A percentile compares a stretch with the other conserved stretches of the same genome.
Conservation (phyloP, 768 basidiomycete genomes). For the Suillus placidus region DNA sequence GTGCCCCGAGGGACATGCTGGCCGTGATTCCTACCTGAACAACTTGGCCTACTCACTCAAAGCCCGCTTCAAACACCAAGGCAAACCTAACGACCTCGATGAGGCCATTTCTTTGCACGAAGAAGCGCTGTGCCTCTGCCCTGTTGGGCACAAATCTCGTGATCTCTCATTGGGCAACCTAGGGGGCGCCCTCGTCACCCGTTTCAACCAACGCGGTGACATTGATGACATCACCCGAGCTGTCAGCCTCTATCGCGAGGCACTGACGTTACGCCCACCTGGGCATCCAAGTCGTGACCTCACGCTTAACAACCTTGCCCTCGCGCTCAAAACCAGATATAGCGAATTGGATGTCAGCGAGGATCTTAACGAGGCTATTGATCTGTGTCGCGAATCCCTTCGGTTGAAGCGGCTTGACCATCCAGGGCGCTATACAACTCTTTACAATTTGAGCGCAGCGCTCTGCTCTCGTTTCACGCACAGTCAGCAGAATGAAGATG, state of each 20-base stretch:
- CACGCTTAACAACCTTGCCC: constrained; percentile 21
- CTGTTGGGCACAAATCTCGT: not conserved
- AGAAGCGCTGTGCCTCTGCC: not conserved
- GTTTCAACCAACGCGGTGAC: constrained; percentile 16
- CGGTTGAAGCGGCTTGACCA: constrained; percentile 14
- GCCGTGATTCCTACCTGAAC: constrained; percentile 3
- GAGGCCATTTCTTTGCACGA: not conserved
- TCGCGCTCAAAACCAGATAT: constrained; percentile 14
- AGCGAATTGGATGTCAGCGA: constrained; percentile 8
- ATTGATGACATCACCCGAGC: constrained; percentile 19
- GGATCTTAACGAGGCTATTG: constrained; percentile 25
- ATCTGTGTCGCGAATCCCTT: constrained; percentile 15
- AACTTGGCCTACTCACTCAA: constrained; percentile 18
- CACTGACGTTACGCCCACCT: constrained; percentile 10
- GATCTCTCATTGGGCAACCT: constrained; percentile 19
- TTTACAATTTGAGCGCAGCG: constrained; percentile 15
- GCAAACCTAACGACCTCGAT: not conserved
- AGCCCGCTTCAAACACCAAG: constrained; percentile 13
- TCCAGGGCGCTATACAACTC: constrained; percentile 1
- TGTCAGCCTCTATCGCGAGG: not conserved
- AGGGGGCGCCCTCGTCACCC: constrained; percentile 17
- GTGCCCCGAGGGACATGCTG: constrained; percentile 14
- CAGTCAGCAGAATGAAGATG: constrained; percentile 12
- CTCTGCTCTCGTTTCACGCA: constrained; percentile 19
- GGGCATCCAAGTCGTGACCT: constrained; percentile 9